Conservation (phyloP, 2,329 filamentous ascomycete species). For the Arthrobotrys sinensis region DNA sequence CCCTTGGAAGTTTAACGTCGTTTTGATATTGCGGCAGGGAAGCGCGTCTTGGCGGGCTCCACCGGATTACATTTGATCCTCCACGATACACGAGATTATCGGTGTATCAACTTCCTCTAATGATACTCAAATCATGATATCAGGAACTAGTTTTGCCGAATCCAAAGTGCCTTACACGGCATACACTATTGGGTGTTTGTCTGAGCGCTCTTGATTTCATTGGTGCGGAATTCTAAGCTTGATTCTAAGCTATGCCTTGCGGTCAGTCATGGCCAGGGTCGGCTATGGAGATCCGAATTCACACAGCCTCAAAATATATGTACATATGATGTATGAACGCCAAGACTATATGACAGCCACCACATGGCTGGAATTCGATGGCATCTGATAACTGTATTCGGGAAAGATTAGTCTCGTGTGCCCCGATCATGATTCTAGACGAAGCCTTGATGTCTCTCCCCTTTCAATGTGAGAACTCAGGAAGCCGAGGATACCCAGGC, state of each 20-base stretch:
- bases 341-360: too few species aligned
- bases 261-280: too few species aligned
- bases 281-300: too few species aligned
- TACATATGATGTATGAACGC: too few species aligned
- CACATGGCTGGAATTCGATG: too few species aligned
- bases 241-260: constrained; percentile 1
- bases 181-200: neutral
- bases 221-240: neutral
- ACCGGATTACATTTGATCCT: constrained; percentile 17
- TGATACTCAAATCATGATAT: constrained; percentile 6
- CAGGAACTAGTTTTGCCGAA: neutral
- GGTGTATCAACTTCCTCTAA: neutral
- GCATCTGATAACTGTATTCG: too few species aligned
- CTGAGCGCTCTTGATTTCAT: neutral
- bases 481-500: too few species aligned
- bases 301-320: too few species aligned
- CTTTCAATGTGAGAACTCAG: too few species aligned
- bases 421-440: too few species aligned
- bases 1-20: neutral
- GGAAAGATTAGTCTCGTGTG: too few species aligned
- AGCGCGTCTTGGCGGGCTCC: constrained; percentile 9
- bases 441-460: too few species aligned
- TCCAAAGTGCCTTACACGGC: neutral
- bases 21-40: neutral
- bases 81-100: constrained; percentile 2